Conservation (phyloP, 2,329 filamentous ascomycete species). For the Sarocladium brachiariae region DNA sequence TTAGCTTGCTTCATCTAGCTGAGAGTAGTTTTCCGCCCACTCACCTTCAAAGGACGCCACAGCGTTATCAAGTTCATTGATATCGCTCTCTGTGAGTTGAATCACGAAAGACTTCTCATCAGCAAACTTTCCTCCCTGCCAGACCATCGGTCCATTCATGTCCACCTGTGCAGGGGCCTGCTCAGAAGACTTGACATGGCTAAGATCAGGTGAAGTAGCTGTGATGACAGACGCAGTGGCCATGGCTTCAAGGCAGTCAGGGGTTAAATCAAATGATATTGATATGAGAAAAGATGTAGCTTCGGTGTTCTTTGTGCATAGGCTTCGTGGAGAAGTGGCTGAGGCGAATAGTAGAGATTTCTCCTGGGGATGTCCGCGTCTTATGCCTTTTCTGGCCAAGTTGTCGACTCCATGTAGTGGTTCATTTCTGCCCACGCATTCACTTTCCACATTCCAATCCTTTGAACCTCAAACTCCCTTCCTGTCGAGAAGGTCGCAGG, state of each 20-base stretch:
- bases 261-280: background rate
- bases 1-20: background rate
- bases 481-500: background rate
- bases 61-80: background rate
- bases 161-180: background rate
- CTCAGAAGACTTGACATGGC: background rate
- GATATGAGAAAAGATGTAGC: background rate
- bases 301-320: background rate
- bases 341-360: too few relatives aligned
- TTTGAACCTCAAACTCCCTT: background rate
- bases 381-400: too few relatives aligned
- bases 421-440: background rate
- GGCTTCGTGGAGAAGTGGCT: too few relatives aligned
- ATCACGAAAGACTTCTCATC: background rate
- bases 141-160: background rate
- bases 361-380: too few relatives aligned
- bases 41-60: conserved; percentile 3
- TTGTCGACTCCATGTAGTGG: too few relatives aligned
- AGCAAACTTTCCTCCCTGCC: conserved; percentile 1
- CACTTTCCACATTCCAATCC: background rate
- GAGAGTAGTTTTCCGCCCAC: background rate
- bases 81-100: background rate
- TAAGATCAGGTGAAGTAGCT: background rate
- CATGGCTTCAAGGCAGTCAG: too few relatives aligned
- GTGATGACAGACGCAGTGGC: background rate